Percentiles rank a stretch among this genome's conserved stretches.
phyloP scores from a whole-genome alignment of 2,329 filamentous ascomycete species.

The Ascochyta koolunga region DNA sequence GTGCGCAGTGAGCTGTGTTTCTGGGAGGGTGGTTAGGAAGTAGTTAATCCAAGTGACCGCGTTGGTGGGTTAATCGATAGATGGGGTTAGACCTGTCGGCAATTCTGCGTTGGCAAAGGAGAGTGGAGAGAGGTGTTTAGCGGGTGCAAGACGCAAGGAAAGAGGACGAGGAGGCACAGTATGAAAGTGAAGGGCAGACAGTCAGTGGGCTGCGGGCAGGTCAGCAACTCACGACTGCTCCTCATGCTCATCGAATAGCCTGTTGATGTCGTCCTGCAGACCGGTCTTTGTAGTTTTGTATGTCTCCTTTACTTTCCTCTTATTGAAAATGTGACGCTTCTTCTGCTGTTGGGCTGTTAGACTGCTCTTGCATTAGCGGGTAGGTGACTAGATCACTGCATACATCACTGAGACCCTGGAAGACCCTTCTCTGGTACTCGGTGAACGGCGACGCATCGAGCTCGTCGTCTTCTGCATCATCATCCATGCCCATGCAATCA shows the following conservation, averaged over 20 bases:
- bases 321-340: slow-evolving; percentile 30
- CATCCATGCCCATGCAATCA: slow-evolving; percentile 8
- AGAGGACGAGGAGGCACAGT: too few species aligned
- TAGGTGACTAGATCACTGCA: slow-evolving; percentile 11
- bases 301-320: slow-evolving; percentile 24
- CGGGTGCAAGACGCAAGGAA: too few species aligned
- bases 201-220: not conserved
- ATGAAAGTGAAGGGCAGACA: not conserved
- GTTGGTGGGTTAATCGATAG: not conserved
- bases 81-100: not conserved
- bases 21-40: slow-evolving; percentile 17
- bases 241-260: slow-evolving; percentile 34
- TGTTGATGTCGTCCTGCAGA: slow-evolving; percentile 26
- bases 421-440: slow-evolving; percentile 25
- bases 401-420: slow-evolving; percentile 31
- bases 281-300: slow-evolving; percentile 22
- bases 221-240: slow-evolving; percentile 33
- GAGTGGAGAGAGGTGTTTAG: not conserved
- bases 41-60: not conserved
- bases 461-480: slow-evolving; percentile 8
- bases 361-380: not conserved
- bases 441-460: slow-evolving; percentile 13
- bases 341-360: slow-evolving; percentile 28
- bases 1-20: slow-evolving; percentile 26
- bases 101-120: not conserved